A percentile compares a stretch with the other conserved stretches of the same genome.
phyloP scores from a whole-genome alignment of 805 yeast genomes.

The Schwanniomyces sp. region DNA sequence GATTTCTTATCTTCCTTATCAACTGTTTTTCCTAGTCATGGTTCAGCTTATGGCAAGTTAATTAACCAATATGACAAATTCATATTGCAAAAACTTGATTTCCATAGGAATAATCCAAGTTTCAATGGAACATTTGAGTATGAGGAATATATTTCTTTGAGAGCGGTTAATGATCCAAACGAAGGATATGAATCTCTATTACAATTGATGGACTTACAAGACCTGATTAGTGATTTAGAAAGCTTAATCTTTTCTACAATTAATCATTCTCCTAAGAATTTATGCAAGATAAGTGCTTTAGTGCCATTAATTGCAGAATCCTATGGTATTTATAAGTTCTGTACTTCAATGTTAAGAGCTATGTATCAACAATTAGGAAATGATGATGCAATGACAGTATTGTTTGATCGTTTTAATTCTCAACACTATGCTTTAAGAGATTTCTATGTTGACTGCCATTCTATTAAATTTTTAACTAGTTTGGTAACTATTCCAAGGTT shows the following conservation, averaged over 20 bases:
- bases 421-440: conserved; percentile 75
- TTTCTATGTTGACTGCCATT: conserved; percentile 87
- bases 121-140: conserved; percentile 96
- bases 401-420: conserved; percentile 66
- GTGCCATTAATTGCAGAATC: conserved; percentile 91
- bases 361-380: conserved; percentile 72
- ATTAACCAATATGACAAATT: conserved; percentile 76
- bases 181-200: conserved; percentile 90
- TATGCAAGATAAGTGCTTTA: conserved; percentile 81
- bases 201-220: conserved; percentile 85
- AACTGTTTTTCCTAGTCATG: conserved; percentile 46
- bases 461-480: conserved; percentile 76
- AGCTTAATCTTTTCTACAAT: conserved; percentile 73
- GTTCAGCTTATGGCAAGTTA: conserved; percentile 63
- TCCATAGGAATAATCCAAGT: conserved; percentile 82
- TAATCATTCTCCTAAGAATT: conserved; percentile 56
- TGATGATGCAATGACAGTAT: conserved; percentile 73
- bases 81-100: conserved; percentile 69
- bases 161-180: conserved; percentile 88
- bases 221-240: conserved; percentile 75
- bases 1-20: conserved; percentile 78
- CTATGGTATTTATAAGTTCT: conserved; percentile 87
- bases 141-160: conserved; percentile 87
- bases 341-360: conserved; percentile 88
- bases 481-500: conserved; percentile 78